These are phyloP conservation scores for Podospora pseudocomata DNA, from an alignment of 495 filamentous ascomycete species.

Conservation along the genomic window DNA sequence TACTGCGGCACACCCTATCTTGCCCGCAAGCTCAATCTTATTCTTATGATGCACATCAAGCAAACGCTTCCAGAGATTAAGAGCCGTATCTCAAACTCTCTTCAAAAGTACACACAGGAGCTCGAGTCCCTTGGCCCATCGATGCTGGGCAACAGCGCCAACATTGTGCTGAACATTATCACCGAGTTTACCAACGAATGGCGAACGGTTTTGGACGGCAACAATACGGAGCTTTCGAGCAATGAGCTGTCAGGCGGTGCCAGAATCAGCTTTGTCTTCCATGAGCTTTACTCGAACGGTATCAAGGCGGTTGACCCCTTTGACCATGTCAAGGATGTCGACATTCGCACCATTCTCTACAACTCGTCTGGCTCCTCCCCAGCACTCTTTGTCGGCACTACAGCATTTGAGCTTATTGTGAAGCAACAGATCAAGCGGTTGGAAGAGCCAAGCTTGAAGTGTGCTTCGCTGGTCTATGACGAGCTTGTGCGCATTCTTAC, in stretches of 20 bases:
- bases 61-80: conserved; percentile 99
- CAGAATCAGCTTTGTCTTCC: conserved; percentile 98
- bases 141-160: conserved; percentile 91
- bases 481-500: conserved; percentile 94
- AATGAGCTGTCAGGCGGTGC: conserved; percentile 93
- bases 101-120: conserved; percentile 88
- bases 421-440: conserved; percentile 97
- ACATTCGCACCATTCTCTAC: conserved; percentile 94
- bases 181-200: conserved; percentile 98
- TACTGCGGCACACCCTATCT: conserved; percentile 99
- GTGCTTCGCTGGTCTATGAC: conserved; percentile 94
- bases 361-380: conserved; percentile 98
- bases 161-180: conserved; percentile 96
- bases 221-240: conserved; percentile 92
- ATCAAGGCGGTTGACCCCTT: conserved; percentile 98
- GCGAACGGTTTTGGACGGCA: conserved; percentile 91
- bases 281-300: conserved; percentile 96
- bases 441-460: conserved; percentile 95
- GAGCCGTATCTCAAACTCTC: conserved; percentile 81
- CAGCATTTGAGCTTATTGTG: conserved; percentile 95
- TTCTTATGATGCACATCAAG: conserved; percentile 99
- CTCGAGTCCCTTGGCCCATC: conserved; percentile 83
- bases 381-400: conserved; percentile 95
- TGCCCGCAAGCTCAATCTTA: conserved; percentile 94
- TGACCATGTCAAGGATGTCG: conserved; percentile 93